These are phyloP conservation scores for Hortiboletus rubellus DNA, from an alignment of 1,284 basidiomycete species.

Conservation along the genomic window DNA sequence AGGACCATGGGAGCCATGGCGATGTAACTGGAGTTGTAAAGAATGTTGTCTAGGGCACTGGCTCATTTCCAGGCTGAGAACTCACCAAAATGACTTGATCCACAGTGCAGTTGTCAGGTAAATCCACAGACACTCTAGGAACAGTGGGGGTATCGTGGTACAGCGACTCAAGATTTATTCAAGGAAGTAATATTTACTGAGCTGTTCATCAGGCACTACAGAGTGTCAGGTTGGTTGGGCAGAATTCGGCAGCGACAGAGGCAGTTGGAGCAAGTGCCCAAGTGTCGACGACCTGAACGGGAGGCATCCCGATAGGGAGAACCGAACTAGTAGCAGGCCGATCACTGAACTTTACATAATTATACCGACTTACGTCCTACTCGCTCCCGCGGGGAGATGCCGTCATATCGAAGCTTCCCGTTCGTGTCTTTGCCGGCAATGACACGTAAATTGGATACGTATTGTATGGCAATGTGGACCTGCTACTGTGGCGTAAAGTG, in stretches of 20 bases:
- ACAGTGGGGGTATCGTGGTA: constrained; percentile 40
- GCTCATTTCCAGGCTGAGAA: background rate
- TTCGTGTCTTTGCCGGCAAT: too few relatives aligned
- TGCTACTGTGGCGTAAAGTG: too few relatives aligned
- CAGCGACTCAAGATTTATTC: constrained; percentile 40
- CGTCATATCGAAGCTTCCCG: too few relatives aligned
- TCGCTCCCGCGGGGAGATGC: too few relatives aligned
- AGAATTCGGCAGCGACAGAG: background rate
- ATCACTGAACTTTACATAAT: too few relatives aligned
- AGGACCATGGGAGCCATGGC: constrained; percentile 34
- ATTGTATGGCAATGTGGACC: too few relatives aligned
- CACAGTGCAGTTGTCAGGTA: constrained; percentile 45
- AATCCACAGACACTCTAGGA: constrained; percentile 32
- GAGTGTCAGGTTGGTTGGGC: background rate
- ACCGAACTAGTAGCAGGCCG: too few relatives aligned
- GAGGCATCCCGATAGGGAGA: too few relatives aligned
- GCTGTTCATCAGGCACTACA: background rate
- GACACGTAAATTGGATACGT: too few relatives aligned
- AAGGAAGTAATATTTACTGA: constrained; percentile 10
- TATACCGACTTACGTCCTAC: too few relatives aligned
- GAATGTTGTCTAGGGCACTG: background rate
- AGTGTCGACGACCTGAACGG: too few relatives aligned
- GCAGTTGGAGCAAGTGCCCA: constrained; percentile 15
- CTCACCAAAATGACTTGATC: constrained; percentile 42
- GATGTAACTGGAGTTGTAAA: constrained; percentile 11